Conservation (phyloP, 1,284 basidiomycete genomes). For the Pascua sp. region DNA sequence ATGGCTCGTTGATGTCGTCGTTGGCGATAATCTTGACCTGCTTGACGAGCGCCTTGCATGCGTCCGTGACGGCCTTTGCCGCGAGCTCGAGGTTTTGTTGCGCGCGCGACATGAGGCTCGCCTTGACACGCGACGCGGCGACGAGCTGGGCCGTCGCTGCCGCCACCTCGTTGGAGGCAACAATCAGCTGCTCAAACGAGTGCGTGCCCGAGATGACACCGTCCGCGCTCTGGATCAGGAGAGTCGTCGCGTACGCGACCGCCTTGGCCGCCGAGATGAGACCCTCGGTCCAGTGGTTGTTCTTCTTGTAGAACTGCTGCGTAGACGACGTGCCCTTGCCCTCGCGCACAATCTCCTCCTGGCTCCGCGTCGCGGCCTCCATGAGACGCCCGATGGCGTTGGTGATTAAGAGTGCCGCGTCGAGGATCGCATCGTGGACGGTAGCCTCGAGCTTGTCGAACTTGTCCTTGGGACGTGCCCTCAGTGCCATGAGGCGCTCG, state of each 20-base stretch:
- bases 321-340: conserved; percentile 85
- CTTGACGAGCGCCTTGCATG: conserved; percentile 93
- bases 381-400: conserved; percentile 92
- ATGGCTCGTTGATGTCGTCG: conserved; percentile 72
- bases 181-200: conserved; percentile 96
- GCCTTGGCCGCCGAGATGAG: conserved; percentile 97
- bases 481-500: conserved; percentile 80
- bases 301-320: conserved; percentile 99
- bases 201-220: conserved; percentile 95
- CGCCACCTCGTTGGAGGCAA: conserved; percentile 97
- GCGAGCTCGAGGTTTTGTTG: conserved; percentile 94
- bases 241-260: conserved; percentile 93
- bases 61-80: conserved; percentile 95
- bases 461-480: conserved; percentile 77
- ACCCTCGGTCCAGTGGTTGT: conserved; percentile 99
- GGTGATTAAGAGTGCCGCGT: conserved; percentile 90
- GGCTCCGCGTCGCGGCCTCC: conserved; percentile 91
- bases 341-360: conserved; percentile 95
- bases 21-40: conserved; percentile 95
- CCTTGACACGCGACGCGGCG: conserved; percentile 96
- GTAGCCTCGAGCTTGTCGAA: conserved; percentile 89
- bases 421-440: conserved; percentile 96
- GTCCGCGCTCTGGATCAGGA: conserved; percentile 96
- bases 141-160: conserved; percentile 97
- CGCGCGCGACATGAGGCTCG: conserved; percentile 96